These are phyloP conservation scores for Starmerella etchellsii DNA, from an alignment of 805 yeast species.

Conservation along the genomic window DNA sequence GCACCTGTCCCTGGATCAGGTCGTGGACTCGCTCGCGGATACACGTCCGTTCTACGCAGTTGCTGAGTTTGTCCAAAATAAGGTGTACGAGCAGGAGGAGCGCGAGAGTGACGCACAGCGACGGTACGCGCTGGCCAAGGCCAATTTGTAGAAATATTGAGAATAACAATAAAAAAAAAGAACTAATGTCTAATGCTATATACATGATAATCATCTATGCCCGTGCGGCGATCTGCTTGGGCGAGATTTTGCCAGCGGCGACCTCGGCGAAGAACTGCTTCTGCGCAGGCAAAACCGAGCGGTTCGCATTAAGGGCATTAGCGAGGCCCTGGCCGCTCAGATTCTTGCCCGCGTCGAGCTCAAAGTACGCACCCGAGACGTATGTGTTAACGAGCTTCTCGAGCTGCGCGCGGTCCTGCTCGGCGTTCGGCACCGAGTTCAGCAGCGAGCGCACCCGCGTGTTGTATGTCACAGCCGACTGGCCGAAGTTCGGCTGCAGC, in stretches of 20 bases:
- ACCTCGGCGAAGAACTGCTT: constrained; percentile 15
- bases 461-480: constrained; percentile 16
- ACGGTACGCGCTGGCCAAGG: not conserved
- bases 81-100: not conserved
- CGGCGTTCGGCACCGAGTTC: constrained; percentile 3
- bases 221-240: constrained; percentile 10
- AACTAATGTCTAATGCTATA: not conserved
- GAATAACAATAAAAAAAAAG: not conserved
- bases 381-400: constrained; percentile 1
- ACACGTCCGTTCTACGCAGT: constrained; percentile 8
- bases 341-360: not conserved
- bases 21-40: constrained; percentile 1
- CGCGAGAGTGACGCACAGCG: not conserved
- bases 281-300: constrained; percentile 3
- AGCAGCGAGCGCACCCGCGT: constrained; percentile 19
- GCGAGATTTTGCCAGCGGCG: constrained; percentile 16
- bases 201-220: not conserved
- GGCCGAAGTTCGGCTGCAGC: constrained; percentile 8
- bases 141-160: not conserved
- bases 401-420: constrained; percentile 7
- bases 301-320: constrained; percentile 12
- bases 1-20: not conserved
- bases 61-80: not conserved
- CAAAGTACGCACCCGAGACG: constrained; percentile 12
- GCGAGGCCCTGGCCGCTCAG: constrained; percentile 6